Evolutionary conservation across 345 rosid genomes (phyloP).

Genomic region (Cochlearia excelsa): DNA sequence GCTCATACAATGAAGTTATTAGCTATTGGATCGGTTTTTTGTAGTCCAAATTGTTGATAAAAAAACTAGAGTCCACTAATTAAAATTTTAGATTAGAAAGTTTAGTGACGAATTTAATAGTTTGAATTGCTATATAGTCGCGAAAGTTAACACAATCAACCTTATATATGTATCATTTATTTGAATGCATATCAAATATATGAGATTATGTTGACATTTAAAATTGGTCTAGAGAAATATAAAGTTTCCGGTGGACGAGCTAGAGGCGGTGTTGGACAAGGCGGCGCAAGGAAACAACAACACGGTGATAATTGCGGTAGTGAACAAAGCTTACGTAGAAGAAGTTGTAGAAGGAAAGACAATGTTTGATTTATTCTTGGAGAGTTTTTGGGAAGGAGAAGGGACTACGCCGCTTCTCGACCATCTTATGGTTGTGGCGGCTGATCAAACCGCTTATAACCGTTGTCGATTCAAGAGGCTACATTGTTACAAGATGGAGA

Average conservation of each 20-base stretch:
- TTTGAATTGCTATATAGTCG: no score
- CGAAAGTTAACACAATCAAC: no score
- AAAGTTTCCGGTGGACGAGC: conserved; percentile 40
- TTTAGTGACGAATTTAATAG: no score
- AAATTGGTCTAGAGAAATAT: background rate
- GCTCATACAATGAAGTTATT: no score
- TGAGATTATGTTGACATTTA: no score
- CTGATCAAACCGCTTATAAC: conserved; percentile 64
- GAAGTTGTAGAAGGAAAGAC: conserved; percentile 39
- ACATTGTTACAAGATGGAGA: conserved; percentile 62
- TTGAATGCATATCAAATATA: no score
- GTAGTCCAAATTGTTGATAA: no score
- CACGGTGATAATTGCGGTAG: conserved; percentile 58
- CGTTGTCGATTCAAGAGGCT: conserved; percentile 62
- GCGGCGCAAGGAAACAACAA: conserved; percentile 62
- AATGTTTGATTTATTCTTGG: conserved; percentile 71
- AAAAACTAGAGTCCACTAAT: no score
- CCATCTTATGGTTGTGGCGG: conserved; percentile 54
- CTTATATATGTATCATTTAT: no score
- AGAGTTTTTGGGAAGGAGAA: conserved; percentile 76
- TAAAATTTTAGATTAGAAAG: no score
- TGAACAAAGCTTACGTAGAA: conserved; percentile 69
- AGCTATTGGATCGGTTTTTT: no score
- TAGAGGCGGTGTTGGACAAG: conserved; percentile 39
- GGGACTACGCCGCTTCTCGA: conserved; percentile 49